Evolutionary conservation across 331 rosid species (phyloP), one percentile per base, ranked within the genome.

Genomic region (Arachis monticola): DNA sequence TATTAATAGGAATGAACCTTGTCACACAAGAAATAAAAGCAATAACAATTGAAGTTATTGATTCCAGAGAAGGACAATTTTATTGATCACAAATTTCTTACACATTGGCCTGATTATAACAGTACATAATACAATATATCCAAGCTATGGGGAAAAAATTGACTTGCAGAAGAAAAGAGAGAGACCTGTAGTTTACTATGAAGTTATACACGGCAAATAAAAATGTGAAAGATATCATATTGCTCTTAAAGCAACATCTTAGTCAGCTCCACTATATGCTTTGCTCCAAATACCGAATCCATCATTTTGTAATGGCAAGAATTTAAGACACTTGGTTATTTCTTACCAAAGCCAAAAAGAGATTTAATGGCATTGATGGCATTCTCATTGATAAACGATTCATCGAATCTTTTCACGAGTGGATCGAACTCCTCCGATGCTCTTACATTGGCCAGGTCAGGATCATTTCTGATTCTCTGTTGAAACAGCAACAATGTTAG

Each of bases 331-430:
- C 17, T 55, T n/a, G 12, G 72, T 86, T 84, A 94, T 59, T 90
- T 91, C 85, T 94, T 90, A 77, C 85, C 64, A 83, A 90, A 88
- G 72, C 99, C 99, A 80, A 94, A 94, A 47, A 92, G 73, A 66
- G 97, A 92, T 79, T 95, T 95, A 47, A 95, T 90, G 72, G 97
- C 99, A 76, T 95, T 92, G 89, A 95, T 92, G 66, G 99, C 99
- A 51, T 80, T 92, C 84, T 95, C 99, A 11, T 94, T 94, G 92
- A 95, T 92, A 67, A 95, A 92, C 8, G 99, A 95, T 76, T 95
- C 97, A 3, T 92, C 97, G 42, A 87, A 92, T 83, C 88, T 83
- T 79, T 87, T 90, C 77, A 92, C 35, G 1, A 95, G 81, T 27
- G 88, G 73, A 31, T 95, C 96, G 58, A 95, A 95, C 32, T 81